These are phyloP conservation scores for Tricholomella constricta DNA, from an alignment of 768 basidiomycete species.

Conservation along the genomic window DNA sequence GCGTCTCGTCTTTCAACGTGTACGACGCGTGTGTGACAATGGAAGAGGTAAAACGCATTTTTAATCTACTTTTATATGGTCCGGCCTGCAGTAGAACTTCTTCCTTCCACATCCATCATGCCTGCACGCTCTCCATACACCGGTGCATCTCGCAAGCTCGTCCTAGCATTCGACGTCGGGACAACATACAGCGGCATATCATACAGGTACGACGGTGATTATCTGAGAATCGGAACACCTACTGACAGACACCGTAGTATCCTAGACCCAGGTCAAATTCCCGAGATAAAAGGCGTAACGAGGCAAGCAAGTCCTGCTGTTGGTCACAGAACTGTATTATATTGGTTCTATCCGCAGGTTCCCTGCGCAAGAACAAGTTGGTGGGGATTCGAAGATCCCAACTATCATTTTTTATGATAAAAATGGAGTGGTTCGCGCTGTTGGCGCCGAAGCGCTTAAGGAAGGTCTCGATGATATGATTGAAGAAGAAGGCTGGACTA, in stretches of 20 bases:
- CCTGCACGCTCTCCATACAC: constrained; percentile 36
- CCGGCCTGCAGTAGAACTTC: constrained; percentile 33
- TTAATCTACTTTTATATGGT: background rate
- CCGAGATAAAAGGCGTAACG: constrained; percentile 43
- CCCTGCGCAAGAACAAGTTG: constrained; percentile 45
- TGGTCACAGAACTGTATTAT: constrained; percentile 6
- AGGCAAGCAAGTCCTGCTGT: constrained; percentile 27
- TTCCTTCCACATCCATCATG: constrained; percentile 12
- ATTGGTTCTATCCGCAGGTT: constrained; percentile 35
- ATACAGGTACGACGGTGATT: constrained; percentile 29
- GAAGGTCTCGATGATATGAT: constrained; percentile 41
- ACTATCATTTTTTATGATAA: constrained; percentile 49
- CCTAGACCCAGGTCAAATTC: constrained; percentile 35
- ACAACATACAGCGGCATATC: constrained; percentile 54
- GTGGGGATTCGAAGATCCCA: constrained; percentile 47
- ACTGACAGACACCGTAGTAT: constrained; percentile 21
- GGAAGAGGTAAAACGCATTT: background rate
- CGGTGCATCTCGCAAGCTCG: constrained; percentile 43
- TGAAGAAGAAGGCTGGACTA: constrained; percentile 46
- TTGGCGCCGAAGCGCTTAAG: constrained; percentile 48
- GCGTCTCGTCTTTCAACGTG: constrained; percentile 9
- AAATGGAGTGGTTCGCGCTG: constrained; percentile 37
- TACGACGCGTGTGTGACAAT: constrained; percentile 8
- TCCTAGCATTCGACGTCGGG: constrained; percentile 54
- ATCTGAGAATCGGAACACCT: background rate